These are phyloP conservation scores for Protostelium mycophagum DNA, from an alignment of 78 protist genomes.

Conservation along the genomic window DNA sequence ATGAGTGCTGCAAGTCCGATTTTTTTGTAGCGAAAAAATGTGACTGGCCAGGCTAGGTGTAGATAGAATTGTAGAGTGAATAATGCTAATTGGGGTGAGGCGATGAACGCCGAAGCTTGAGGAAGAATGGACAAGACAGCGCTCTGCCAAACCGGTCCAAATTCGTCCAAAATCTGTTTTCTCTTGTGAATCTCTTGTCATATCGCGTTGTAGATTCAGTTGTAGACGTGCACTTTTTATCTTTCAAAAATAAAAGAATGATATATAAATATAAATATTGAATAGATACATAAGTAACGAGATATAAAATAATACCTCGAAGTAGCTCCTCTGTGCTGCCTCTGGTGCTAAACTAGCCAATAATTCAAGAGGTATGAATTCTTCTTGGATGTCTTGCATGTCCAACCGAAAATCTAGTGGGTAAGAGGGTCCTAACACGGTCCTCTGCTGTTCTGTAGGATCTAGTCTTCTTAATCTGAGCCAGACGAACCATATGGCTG, in stretches of 20 bases:
- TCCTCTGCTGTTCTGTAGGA: background rate
- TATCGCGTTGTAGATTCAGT: too few relatives aligned
- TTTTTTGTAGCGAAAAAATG: background rate
- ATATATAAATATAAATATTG: too few relatives aligned
- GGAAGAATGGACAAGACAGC: background rate
- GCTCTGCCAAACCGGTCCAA: background rate
- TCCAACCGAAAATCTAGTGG: background rate
- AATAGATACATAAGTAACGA: too few relatives aligned
- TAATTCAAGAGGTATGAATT: background rate
- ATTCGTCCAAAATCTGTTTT: background rate
- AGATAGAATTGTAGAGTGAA: background rate
- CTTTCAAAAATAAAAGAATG: too few relatives aligned
- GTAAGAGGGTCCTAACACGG: background rate
- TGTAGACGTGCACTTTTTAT: too few relatives aligned
- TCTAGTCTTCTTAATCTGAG: background rate
- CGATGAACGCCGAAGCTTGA: background rate
- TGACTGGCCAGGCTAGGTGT: background rate
- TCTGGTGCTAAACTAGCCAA: background rate
- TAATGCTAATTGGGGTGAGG: background rate
- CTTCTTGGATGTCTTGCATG: background rate
- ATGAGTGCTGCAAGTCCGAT: background rate
- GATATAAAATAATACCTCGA: background rate
- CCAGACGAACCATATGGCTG: background rate
- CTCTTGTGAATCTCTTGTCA: too few relatives aligned
- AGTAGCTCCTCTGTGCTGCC: background rate